phyloP scores from a whole-genome alignment of 2,329 filamentous ascomycete species.

The Lomentospora prolificans region DNA sequence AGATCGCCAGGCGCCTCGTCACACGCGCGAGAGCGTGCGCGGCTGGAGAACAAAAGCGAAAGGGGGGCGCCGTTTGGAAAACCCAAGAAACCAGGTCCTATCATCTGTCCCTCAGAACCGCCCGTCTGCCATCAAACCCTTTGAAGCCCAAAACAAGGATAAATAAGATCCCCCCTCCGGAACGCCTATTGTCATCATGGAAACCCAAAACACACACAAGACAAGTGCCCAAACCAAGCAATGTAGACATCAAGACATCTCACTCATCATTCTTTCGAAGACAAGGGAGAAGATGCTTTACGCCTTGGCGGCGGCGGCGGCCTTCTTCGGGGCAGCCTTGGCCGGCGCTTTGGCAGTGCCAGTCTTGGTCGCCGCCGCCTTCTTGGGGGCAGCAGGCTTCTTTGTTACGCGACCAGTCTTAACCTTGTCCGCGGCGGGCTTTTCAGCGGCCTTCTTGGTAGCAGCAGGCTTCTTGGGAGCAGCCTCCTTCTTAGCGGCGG shows the following conservation, averaged over 20 bases:
- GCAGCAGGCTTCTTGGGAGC: slow-evolving; percentile 18
- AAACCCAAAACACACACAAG: not conserved
- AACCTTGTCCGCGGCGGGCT: slow-evolving; percentile 20
- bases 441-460: slow-evolving; percentile 19
- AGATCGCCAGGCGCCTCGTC: not conserved
- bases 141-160: not conserved
- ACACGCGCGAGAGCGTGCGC: too few relatives aligned
- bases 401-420: slow-evolving; percentile 9
- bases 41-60: too few relatives aligned
- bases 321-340: slow-evolving; percentile 38
- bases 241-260: not conserved
- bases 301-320: slow-evolving; percentile 18
- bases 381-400: slow-evolving; percentile 15
- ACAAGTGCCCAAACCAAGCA: not conserved
- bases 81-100: not conserved
- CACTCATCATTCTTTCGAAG: not conserved
- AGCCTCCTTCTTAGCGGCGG: slow-evolving; percentile 26
- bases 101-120: not conserved
- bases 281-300: not conserved
- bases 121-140: not conserved
- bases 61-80: not conserved
- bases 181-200: slow-evolving; percentile 5
- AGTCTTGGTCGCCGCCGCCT: slow-evolving; percentile 14
- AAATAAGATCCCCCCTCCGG: slow-evolving; percentile 1
- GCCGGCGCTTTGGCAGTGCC: slow-evolving; percentile 23